A percentile compares a stretch with the other conserved stretches of the same genome.
Conservation (phyloP, 371 early-diverging fungal species). For the Rhizomucor miehei region DNA sequence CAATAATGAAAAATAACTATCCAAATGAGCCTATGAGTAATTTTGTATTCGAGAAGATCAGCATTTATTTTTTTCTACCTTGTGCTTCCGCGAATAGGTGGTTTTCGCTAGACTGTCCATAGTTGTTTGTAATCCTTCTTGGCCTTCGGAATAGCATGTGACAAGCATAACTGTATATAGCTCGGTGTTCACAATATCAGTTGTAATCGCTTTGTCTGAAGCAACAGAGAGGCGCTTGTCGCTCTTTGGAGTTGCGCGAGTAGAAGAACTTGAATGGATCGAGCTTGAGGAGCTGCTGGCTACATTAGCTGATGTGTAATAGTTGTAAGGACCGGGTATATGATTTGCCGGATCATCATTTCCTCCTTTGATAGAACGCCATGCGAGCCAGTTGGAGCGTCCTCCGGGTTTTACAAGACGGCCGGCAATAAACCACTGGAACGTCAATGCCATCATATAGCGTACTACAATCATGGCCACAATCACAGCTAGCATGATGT, state of each 20-base stretch:
- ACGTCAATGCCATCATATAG: conserved; percentile 59
- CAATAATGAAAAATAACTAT: conserved; percentile 41
- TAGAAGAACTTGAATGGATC: neutral
- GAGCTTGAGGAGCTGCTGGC: conserved; percentile 7
- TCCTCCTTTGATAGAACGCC: conserved; percentile 48
- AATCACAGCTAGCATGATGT: conserved; percentile 38
- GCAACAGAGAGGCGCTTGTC: neutral
- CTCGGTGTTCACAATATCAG: conserved; percentile 43
- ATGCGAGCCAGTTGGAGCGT: conserved; percentile 47
- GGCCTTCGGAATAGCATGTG: conserved; percentile 82
- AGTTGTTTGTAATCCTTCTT: conserved; percentile 74
- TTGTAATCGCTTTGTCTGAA: neutral
- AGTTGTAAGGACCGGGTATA: conserved; percentile 40
- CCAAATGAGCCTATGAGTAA: conserved; percentile 1
- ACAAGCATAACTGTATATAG: conserved; percentile 60
- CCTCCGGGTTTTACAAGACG: conserved; percentile 50
- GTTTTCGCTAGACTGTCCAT: conserved; percentile 82
- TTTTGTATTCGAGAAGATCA: too few relatives aligned
- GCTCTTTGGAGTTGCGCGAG: conserved; percentile 1
- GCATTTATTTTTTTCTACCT: too few relatives aligned
- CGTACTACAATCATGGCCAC: conserved; percentile 44
- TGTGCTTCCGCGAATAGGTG: conserved; percentile 55
- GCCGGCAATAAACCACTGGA: conserved; percentile 57
- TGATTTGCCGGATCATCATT: conserved; percentile 49
- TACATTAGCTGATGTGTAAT: conserved; percentile 17